phyloP scores from a whole-genome alignment of 2,329 filamentous ascomycete species.

The Ophiostoma sp. region DNA sequence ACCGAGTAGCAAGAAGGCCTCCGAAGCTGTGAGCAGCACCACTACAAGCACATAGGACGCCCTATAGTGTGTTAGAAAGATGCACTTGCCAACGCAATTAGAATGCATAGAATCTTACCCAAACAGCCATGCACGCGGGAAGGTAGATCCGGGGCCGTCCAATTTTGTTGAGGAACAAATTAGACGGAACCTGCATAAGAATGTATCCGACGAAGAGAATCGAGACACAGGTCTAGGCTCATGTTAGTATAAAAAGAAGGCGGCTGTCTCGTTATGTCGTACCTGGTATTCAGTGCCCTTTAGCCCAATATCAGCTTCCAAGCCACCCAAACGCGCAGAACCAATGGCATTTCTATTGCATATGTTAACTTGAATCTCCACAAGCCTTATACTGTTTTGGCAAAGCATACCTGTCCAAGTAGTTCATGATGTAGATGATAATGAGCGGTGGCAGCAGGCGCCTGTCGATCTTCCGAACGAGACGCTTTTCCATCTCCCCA shows the following conservation, averaged over 20 bases:
- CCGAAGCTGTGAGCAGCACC: neutral
- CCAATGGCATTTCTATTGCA: slow-evolving; percentile 5
- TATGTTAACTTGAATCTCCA: neutral
- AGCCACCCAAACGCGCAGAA: neutral
- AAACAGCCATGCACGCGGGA: slow-evolving; percentile 35
- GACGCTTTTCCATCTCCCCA: neutral
- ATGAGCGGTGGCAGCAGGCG: neutral
- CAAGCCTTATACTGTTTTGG: neutral
- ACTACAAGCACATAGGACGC: neutral
- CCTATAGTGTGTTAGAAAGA: neutral
- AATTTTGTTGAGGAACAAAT: slow-evolving; percentile 30
- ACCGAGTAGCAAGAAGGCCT: neutral
- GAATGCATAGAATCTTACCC: slow-evolving; percentile 8
- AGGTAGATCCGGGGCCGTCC: slow-evolving; percentile 31
- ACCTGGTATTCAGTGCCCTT: slow-evolving; percentile 6
- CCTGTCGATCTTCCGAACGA: neutral
- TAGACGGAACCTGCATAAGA: slow-evolving; percentile 25
- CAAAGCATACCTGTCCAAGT: neutral
- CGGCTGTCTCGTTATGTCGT: neutral
- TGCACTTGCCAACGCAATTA: neutral
- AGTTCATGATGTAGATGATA: slow-evolving; percentile 1
- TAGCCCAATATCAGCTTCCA: neutral
- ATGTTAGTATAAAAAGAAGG: neutral
- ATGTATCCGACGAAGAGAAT: neutral
- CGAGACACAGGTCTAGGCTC: neutral